Evolutionary conservation across 768 basidiomycete species (phyloP).

Genomic region (Trichaptum fuscoviolaceum): DNA sequence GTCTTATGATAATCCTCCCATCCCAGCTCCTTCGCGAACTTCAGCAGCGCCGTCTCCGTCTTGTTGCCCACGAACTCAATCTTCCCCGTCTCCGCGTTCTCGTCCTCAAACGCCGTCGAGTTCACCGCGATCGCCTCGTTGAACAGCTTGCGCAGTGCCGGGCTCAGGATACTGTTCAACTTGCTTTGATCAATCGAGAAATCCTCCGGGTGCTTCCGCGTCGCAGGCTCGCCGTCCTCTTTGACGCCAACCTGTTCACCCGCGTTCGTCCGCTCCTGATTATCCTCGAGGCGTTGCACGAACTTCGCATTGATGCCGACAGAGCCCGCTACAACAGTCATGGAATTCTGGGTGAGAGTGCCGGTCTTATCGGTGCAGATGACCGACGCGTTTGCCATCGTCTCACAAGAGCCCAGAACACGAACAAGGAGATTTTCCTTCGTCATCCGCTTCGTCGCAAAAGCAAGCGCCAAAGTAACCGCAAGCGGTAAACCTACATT

Average conservation of each 20-base stretch:
- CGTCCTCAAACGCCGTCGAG: conserved; percentile 91
- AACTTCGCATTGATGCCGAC: conserved; percentile 94
- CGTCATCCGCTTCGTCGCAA: conserved; percentile 98
- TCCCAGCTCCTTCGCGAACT: conserved; percentile 73
- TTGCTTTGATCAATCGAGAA: conserved; percentile 81
- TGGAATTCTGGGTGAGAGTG: conserved; percentile 90
- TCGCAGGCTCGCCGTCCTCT: conserved; percentile 8
- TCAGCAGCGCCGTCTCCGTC: conserved; percentile 89
- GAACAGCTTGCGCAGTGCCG: conserved; percentile 57
- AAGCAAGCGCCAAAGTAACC: conserved; percentile 93
- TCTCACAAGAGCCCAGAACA: conserved; percentile 94
- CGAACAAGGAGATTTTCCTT: conserved; percentile 92
- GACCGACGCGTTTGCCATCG: conserved; percentile 97
- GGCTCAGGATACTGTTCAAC: conserved; percentile 59
- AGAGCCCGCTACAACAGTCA: conserved; percentile 96
- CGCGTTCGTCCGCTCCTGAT: conserved; percentile 66
- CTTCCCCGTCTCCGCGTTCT: conserved; percentile 53
- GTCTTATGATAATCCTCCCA: conserved; percentile 71
- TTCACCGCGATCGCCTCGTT: conserved; percentile 88
- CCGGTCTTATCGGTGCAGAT: conserved; percentile 97
- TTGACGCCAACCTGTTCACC: conserved; percentile 39
- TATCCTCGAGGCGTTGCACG: conserved; percentile 70
- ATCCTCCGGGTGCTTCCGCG: conserved; percentile 53
- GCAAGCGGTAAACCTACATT: conserved; percentile 80
- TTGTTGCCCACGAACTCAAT: conserved; percentile 81